Base-by-base conservation (phyloP, 148 eudicot genomes). In the Polygonum maritimum region DNA sequence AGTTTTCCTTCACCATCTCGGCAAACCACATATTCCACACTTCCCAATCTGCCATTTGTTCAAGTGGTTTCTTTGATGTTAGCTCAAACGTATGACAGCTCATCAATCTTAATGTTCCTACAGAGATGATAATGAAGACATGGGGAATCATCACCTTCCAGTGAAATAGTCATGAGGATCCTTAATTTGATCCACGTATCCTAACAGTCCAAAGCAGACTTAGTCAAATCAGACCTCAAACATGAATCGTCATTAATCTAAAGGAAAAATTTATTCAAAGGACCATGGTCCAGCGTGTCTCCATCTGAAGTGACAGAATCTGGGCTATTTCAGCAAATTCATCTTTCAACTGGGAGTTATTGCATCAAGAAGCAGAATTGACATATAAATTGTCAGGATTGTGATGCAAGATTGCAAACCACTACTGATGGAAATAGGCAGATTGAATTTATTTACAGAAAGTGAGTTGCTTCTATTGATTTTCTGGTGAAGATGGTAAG, bases 1-100 rank as follows among this genome's bases (percentile, higher is more conserved):
- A 95, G 71, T 71, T 80, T 73, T 10, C 94, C 96, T 38, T 80
- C 78, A 76, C 77, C 83, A 84, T 90, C 94, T 22, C 91, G 90
- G 79, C 94, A 95, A 44, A 92, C 89, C 55, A 95, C 91, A 80
- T 88, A 92, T 55, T 95, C 98, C 63, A 89, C 84, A 76, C 79
- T 85, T 76, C 97, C 98, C 86, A 95, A 86, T 84, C 98, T 95
- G 93, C 48, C 57, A 74, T 45, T 6, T 26, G 69, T 67, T 67
- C 40, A 45, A 77, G 45, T 73, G 60, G 69, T 47, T 76, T 69
- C 36, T 71, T 75, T 75, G 63, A 73, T 60, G 33, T n/a, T 51
- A 57, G 70, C 41, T 44, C 73, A 2, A 26, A 26, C 48, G 52
- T 48, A 62, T 36, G 49, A 47, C 14, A 76, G 14, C 41, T 36